These are phyloP conservation scores for Boeremia lycopersici DNA, from an alignment of 2,329 filamentous ascomycete genomes.

Conservation along the genomic window DNA sequence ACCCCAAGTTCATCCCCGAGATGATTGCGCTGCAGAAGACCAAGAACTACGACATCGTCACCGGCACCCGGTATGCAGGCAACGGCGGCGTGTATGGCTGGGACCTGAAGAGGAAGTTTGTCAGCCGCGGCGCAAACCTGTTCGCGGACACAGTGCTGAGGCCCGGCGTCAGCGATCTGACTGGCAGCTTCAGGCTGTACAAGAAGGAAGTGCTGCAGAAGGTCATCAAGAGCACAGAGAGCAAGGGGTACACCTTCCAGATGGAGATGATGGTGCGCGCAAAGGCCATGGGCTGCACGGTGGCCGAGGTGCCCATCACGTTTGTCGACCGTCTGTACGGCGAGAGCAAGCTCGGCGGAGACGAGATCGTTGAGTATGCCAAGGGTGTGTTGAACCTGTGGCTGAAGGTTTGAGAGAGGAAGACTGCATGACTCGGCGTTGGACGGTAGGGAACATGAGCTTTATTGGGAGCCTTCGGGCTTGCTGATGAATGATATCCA, in stretches of 20 bases:
- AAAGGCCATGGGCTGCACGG: constrained; percentile 92
- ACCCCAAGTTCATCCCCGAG: constrained; percentile 96
- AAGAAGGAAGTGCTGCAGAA: constrained; percentile 88
- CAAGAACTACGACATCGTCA: constrained; percentile 92
- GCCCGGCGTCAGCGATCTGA: constrained; percentile 93
- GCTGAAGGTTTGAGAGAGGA: constrained; percentile 53
- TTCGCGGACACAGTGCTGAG: constrained; percentile 94
- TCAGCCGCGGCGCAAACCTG: constrained; percentile 86
- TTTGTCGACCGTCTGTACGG: constrained; percentile 94
- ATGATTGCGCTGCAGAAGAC: constrained; percentile 85
- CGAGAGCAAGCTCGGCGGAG: constrained; percentile 90
- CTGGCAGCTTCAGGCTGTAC: constrained; percentile 92
- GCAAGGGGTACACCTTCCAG: constrained; percentile 98
- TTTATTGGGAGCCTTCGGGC: constrained; percentile 7
- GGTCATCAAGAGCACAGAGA: constrained; percentile 88
- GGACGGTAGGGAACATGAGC: constrained; percentile 15
- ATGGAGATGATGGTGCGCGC: constrained; percentile 99
- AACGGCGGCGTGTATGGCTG: constrained; percentile 89
- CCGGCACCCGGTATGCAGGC: constrained; percentile 90
- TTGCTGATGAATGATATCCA: constrained; percentile 18
- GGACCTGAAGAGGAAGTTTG: constrained; percentile 82
- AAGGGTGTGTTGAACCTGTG: constrained; percentile 64
- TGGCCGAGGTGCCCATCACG: constrained; percentile 93
- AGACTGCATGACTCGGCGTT: constrained; percentile 39
- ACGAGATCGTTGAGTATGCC: constrained; percentile 96